Evolutionary conservation across 768 basidiomycete genomes (phyloP).

Genomic region (Boletus subcaerulescens): DNA sequence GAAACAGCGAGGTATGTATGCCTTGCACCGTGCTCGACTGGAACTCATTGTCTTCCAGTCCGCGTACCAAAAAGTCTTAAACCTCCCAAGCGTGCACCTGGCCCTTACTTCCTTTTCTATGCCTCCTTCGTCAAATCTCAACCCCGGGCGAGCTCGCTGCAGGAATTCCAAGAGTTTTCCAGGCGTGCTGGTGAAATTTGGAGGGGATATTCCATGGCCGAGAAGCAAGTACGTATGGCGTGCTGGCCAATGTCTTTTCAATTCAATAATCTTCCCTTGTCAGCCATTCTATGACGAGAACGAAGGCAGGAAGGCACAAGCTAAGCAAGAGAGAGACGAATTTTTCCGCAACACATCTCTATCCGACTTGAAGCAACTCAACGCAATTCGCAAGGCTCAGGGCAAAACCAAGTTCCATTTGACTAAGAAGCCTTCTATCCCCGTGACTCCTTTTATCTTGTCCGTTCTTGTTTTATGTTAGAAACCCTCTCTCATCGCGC

Average conservation of each 20-base stretch:
- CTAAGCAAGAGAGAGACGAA: conserved; percentile 19
- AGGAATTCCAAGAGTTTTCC: neutral
- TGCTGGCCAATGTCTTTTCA: neutral
- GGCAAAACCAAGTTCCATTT: conserved; percentile 22
- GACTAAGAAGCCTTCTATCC: neutral
- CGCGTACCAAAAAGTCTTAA: conserved; percentile 13
- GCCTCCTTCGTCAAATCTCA: conserved; percentile 11
- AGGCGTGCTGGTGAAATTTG: conserved; percentile 29
- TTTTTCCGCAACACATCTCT: conserved; percentile 27
- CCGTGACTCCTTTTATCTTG: conserved; percentile 23
- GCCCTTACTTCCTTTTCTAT: conserved; percentile 27
- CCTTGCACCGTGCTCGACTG: neutral
- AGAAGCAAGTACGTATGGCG: conserved; percentile 35
- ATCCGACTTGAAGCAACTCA: conserved; percentile 28
- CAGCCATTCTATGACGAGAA: conserved; percentile 29
- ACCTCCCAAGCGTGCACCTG: conserved; percentile 29
- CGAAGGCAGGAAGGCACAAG: conserved; percentile 15
- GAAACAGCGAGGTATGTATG: conserved; percentile 15
- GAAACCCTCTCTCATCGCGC: neutral
- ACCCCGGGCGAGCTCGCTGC: neutral
- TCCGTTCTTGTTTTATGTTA: conserved; percentile 8
- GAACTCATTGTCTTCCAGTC: conserved; percentile 13
- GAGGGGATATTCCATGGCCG: conserved; percentile 29
- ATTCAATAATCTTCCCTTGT: neutral
- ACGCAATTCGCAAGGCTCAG: conserved; percentile 27